These are phyloP conservation scores for Scalesia atractyloides DNA, from an alignment of 129 eudicot genomes.

Conservation along the genomic window DNA sequence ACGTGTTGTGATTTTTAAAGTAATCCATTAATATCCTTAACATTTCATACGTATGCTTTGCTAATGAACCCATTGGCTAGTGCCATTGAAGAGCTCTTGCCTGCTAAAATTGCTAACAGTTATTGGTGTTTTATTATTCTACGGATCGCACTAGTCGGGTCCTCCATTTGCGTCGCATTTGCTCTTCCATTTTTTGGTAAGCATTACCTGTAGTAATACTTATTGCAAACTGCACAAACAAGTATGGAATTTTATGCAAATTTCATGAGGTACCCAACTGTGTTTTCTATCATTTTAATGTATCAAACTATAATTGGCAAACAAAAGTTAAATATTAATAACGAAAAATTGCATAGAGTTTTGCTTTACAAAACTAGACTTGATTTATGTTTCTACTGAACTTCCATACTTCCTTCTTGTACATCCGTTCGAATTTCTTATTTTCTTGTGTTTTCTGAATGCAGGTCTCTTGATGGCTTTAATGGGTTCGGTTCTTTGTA, in stretches of 20 bases:
- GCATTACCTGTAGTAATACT: constrained; percentile 9
- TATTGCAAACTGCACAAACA: neutral
- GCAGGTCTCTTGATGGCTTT: constrained; percentile 76
- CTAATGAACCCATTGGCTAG: constrained; percentile 91
- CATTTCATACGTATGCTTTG: constrained; percentile 58
- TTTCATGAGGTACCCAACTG: neutral
- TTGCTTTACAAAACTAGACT: neutral
- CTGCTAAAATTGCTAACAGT: constrained; percentile 45
- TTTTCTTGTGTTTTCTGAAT: constrained; percentile 17
- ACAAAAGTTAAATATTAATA: neutral
- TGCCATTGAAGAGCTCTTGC: constrained; percentile 87
- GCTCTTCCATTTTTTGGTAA: constrained; percentile 86
- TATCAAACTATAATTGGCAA: neutral
- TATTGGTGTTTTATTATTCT: constrained; percentile 52
- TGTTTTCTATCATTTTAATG: neutral
- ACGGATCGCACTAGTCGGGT: constrained; percentile 67
- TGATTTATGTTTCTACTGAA: constrained; percentile 1
- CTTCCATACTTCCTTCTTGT: constrained; percentile 4
- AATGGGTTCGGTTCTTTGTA: constrained; percentile 61
- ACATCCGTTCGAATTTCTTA: neutral
- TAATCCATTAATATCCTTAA: constrained; percentile 39
- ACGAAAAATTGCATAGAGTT: neutral
- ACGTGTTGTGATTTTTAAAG: neutral
- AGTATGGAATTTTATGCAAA: neutral
- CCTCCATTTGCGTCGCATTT: constrained; percentile 76